phyloP scores from a whole-genome alignment of 2,329 filamentous ascomycete genomes.

The Myotisia sp. region DNA sequence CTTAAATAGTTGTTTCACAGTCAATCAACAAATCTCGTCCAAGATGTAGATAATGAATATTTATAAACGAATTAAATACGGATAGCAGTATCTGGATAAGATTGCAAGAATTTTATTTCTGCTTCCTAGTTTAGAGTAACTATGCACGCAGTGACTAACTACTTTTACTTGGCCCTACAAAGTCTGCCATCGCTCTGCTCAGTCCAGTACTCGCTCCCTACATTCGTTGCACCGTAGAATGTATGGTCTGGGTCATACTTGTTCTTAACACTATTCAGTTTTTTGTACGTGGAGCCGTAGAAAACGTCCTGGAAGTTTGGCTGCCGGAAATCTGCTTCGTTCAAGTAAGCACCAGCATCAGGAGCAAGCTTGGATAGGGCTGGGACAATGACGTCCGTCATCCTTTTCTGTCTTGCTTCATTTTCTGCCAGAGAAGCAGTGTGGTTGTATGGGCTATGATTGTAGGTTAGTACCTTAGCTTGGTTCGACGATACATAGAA shows the following conservation, averaged over 20 bases:
- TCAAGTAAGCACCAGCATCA: constrained; percentile 27
- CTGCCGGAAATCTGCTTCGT: constrained; percentile 24
- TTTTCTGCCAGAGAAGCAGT: not conserved
- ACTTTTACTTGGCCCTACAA: not conserved
- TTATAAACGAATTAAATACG: no score
- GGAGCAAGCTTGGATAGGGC: constrained; percentile 13
- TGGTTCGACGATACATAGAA: not conserved
- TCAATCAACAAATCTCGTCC: no score
- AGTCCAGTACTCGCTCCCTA: constrained; percentile 34
- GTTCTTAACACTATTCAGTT: constrained; percentile 24
- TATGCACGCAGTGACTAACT: no score
- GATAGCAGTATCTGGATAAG: no score
- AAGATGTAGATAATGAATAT: no score
- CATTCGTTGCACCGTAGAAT: constrained; percentile 35
- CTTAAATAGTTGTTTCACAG: no score
- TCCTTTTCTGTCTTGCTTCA: not conserved
- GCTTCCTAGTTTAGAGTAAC: no score
- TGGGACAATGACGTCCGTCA: not conserved
- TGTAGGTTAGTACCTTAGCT: not conserved
- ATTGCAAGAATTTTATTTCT: no score
- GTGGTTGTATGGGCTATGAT: not conserved
- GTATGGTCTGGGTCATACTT: constrained; percentile 30
- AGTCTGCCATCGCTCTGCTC: not conserved
- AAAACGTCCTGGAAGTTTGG: constrained; percentile 28
- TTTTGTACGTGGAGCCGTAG: constrained; percentile 25